A percentile compares a stretch with the other conserved stretches of the same genome.
Evolutionary conservation across 495 filamentous ascomycete genomes (phyloP).

Genomic region (Penicillium chermesinum): DNA sequence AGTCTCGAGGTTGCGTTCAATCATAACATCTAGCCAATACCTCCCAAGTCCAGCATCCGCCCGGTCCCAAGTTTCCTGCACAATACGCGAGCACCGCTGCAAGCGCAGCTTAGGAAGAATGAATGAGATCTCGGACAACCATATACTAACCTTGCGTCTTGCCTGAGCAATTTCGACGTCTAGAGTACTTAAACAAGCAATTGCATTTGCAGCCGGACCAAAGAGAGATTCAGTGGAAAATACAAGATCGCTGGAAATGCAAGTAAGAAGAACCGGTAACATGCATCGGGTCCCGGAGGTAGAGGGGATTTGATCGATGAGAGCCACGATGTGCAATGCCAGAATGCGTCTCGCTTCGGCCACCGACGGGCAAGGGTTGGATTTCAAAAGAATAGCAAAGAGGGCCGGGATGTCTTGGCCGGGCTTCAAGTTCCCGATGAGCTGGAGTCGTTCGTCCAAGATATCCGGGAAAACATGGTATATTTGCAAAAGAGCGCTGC

Average conservation of each 20-base stretch:
- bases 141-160: slow-evolving; percentile 20
- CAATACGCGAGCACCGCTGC: slow-evolving; percentile 18
- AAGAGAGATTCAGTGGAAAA: slow-evolving; percentile 19
- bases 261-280: slow-evolving; percentile 19
- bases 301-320: slow-evolving; percentile 20
- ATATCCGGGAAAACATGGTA: slow-evolving; percentile 25
- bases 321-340: slow-evolving; percentile 22
- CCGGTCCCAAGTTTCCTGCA: slow-evolving; percentile 20
- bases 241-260: slow-evolving; percentile 24
- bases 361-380: slow-evolving; percentile 3
- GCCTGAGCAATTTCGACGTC: slow-evolving; percentile 26
- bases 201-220: slow-evolving; percentile 15
- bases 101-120: slow-evolving; percentile 23
- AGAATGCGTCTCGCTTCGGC: slow-evolving; percentile 16
- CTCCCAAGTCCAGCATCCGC: slow-evolving; percentile 16
- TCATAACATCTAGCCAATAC: slow-evolving; percentile 25
- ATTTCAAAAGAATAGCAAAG: slow-evolving; percentile 15
- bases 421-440: slow-evolving; percentile 5
- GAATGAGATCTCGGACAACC: slow-evolving; percentile 19
- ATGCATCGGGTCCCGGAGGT: slow-evolving; percentile 23
- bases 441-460: slow-evolving; percentile 12
- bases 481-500: slow-evolving; percentile 21
- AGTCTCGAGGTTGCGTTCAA: slow-evolving; percentile 22
- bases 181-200: slow-evolving; percentile 18
- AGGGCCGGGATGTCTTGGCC: slow-evolving; percentile 13